Percentiles rank a stretch among this genome's conserved stretches.
These are phyloP conservation scores for Epithemia pelagica DNA, from an alignment of 108 stramenopile species.

Conservation along the genomic window DNA sequence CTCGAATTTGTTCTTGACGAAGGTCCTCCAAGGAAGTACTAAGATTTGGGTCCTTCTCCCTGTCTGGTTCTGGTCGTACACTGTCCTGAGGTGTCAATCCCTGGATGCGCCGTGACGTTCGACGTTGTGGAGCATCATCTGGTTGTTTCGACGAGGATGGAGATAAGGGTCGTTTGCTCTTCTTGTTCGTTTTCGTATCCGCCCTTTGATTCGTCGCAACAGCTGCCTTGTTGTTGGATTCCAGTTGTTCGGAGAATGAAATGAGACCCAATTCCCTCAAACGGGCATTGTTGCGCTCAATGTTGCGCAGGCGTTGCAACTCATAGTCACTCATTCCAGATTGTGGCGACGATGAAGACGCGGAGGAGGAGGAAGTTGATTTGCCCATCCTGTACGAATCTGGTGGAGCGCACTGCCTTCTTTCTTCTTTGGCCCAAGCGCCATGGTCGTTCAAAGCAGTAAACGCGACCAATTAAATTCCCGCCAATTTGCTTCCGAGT, in stretches of 20 bases:
- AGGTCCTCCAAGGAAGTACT: conserved; percentile 21
- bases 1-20: conserved; percentile 3
- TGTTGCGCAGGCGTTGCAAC: conserved; percentile 48
- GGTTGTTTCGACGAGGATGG: background rate
- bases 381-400: no score
- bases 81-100: background rate
- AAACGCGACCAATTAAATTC: no score
- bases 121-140: conserved; percentile 11
- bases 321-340: conserved; percentile 65
- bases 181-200: background rate
- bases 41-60: background rate
- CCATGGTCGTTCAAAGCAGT: no score
- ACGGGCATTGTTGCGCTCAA: conserved; percentile 71
- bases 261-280: conserved; percentile 65
- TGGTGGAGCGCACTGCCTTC: no score
- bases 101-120: background rate
- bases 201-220: background rate
- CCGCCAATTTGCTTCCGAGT: no score
- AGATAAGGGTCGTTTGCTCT: background rate
- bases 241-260: conserved; percentile 42
- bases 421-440: no score
- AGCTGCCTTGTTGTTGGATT: conserved; percentile 58
- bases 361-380: no score
- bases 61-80: background rate
- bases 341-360: no score